Evolutionary conservation across 2,329 filamentous ascomycete species (phyloP), one percentile per base, ranked within the genome.

Genomic region (Geosmithia putterillii): DNA sequence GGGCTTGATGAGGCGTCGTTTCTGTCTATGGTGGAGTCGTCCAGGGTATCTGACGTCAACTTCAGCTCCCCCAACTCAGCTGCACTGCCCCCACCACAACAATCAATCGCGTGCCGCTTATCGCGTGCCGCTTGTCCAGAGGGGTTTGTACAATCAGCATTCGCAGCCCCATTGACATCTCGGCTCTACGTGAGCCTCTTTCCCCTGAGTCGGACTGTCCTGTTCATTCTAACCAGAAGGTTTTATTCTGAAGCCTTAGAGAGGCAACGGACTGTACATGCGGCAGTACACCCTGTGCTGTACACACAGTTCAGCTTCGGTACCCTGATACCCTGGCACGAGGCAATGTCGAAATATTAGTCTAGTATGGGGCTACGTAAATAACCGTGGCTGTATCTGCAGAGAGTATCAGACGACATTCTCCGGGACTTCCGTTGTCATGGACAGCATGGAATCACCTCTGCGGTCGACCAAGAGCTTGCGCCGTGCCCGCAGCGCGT

Each of bases 401-500:
- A 32, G 28, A 32, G 10, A 12, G 15, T 32, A 32, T 32, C 28
- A 32, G 28, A 32, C 28, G 28, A 4, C 19, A 12, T 18, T 8
- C 19, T 39, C 38, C 7, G 10, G n/a, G 22, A 18, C 38, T 15
- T 20, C 18, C 38, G 19, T 15, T 18, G 18, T 18, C 37, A 19
- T 23, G 38, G 20, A 20, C 12, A 39, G 12, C 39, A 41, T 41
- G 39, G 39, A 41, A 15, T 41, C 39, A 4, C 14, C 21, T 14
- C 21, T 18, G 21, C 38, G 38, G 22, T 23, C 38, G 19, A 20
- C 38, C 28, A 42, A 17, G 41, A 34, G 28, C 9, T 15, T 20
- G 18, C 41, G 42, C 20, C 42, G 42, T 12, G 23, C 38, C 36
- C n/a, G 21, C 35, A 44, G 42, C 28, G 42, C 42, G 18, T 38